Evolutionary conservation across 2,329 filamentous ascomycete genomes (phyloP), one percentile per base, ranked within the genome.

Genomic region (Cytospora paraplurivora): DNA sequence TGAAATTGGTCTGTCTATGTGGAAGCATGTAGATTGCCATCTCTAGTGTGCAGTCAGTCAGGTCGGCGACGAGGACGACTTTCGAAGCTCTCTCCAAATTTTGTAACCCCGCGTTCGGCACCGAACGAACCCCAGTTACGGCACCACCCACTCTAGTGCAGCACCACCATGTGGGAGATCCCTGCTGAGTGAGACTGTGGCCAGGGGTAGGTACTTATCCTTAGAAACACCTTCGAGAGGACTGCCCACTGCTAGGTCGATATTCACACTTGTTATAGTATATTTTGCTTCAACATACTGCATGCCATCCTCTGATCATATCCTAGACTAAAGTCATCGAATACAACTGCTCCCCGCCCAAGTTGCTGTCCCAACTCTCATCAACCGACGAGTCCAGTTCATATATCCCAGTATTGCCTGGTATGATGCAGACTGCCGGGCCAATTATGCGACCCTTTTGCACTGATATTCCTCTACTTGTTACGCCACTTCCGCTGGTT

Each of bases 91-190:
- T 55, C 59, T 55, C 59, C 59, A 61, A 61, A 61, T 55, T 61
- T 61, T 61, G 38, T 21, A 10, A 27, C 32, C 38, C 51, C 59
- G 51, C 33, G 51, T 55, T 61, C 59, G 59, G 59, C 49, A 53
- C 59, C 59, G 59, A 61, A 10, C 32, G 56, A 7, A 17, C 7
- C 19, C 56, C 34, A 15, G n/a, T 11, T 21, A 10, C 15, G 54
- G 35, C 19, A 10, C 44, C 17, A 21, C 44, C 33, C 27, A 27
- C 27, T 27, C 27, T 27, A 27, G 27, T 4, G 27, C 27, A 27
- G 27, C 27, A 27, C 27, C 27, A 27, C 27, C 27, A 27, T 27
- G 27, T 27, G 27, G 27, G 27, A 27, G 27, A 27, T 27, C 27
- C 27, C 27, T 27, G 27, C 27, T 27, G 27, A 4, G 27, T 4